Percentiles rank a stretch among this genome's conserved stretches.
These are phyloP conservation scores for Nicotiana knightiana DNA, from an alignment of 257 asterid species.

Conservation along the genomic window DNA sequence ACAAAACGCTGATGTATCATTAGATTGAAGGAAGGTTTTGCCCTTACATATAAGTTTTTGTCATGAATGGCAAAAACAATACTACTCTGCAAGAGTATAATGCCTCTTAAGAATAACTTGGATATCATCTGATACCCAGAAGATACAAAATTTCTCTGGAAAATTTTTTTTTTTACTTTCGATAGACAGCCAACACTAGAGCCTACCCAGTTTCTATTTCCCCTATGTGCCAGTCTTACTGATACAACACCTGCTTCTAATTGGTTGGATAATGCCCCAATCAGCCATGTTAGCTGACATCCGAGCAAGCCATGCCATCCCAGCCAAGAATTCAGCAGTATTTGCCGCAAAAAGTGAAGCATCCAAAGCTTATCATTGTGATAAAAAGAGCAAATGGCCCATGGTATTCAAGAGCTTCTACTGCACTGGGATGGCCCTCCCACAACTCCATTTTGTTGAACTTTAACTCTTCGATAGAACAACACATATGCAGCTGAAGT, in stretches of 20 bases:
- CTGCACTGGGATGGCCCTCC: conserved; percentile 42
- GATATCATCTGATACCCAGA: background rate
- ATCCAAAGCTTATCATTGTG: background rate
- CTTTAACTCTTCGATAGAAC: conserved; percentile 73
- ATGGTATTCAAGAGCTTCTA: conserved; percentile 22
- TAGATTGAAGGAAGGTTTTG: background rate
- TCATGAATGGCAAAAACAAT: background rate
- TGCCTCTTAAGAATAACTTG: conserved; percentile 5
- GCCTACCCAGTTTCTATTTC: background rate
- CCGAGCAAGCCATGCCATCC: background rate
- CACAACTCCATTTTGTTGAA: conserved; percentile 22
- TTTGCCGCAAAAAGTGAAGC: background rate
- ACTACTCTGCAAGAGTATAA: background rate
- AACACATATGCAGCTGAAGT: conserved; percentile 93
- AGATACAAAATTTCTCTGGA: background rate
- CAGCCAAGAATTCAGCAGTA: background rate
- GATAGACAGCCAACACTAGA: background rate
- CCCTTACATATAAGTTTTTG: background rate
- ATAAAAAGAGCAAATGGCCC: background rate
- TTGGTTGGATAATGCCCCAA: background rate
- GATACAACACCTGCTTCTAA: background rate
- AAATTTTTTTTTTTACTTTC: background rate
- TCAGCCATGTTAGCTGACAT: background rate
- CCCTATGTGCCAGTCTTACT: background rate
- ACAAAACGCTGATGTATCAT: background rate